Evolutionary conservation across 106 monocot genomes (phyloP).

Genomic region (Amphibolis antarctica): DNA sequence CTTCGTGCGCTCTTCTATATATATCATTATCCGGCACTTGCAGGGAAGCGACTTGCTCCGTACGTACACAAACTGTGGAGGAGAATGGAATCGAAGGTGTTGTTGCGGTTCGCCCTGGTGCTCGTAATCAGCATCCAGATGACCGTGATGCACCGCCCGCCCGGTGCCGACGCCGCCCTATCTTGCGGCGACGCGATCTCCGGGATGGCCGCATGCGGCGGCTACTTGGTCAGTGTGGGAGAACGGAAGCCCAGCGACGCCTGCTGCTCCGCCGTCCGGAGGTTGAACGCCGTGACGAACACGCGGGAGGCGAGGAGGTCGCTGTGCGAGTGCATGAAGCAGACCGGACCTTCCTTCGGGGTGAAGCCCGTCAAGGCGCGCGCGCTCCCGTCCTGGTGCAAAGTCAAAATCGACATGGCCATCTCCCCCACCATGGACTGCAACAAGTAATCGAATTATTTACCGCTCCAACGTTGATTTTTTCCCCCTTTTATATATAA

Average conservation of each 20-base stretch:
- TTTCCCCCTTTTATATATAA: no score
- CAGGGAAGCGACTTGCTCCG: no score
- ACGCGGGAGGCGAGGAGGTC: constrained; percentile 20
- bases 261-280: constrained; percentile 57
- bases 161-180: constrained; percentile 6
- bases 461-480: no score
- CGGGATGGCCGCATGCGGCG: constrained; percentile 55
- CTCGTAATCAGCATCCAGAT: no score
- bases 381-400: constrained; percentile 35
- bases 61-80: no score
- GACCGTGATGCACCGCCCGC: no score
- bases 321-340: constrained; percentile 47
- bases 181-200: constrained; percentile 64
- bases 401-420: constrained; percentile 40
- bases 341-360: constrained; percentile 64
- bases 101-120: no score
- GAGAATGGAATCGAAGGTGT: no score
- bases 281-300: constrained; percentile 26
- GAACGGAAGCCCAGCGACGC: constrained; percentile 14
- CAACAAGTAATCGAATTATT: no score
- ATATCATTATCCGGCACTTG: no score
- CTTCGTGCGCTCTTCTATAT: no score
- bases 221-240: constrained; percentile 41
- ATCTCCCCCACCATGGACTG: constrained; percentile 46
- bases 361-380: constrained; percentile 35